Percentiles rank a stretch among this genome's conserved stretches.
Conservation (phyloP, 2,329 filamentous ascomycete genomes). For the Arthrobotrys pseudoclavata region DNA sequence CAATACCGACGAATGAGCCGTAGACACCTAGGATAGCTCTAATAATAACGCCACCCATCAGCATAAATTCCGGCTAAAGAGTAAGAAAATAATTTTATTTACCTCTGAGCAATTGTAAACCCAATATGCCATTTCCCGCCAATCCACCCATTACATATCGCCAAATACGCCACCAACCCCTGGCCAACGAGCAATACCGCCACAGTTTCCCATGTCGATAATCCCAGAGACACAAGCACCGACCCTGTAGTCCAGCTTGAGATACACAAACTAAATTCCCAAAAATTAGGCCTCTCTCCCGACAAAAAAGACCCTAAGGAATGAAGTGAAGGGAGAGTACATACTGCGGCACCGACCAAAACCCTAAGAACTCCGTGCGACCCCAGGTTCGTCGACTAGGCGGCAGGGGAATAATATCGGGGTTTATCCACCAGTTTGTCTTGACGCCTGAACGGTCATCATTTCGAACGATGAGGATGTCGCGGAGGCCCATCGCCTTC, state of each 20-base stretch:
- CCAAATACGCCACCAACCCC: conserved; percentile 54
- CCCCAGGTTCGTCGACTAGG: conserved; percentile 55
- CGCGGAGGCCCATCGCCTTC: conserved; percentile 56
- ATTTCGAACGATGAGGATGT: conserved; percentile 49
- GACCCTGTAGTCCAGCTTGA: conserved; percentile 57
- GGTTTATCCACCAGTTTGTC: conserved; percentile 60
- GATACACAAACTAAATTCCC: conserved; percentile 41
- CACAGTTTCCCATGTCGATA: conserved; percentile 59
- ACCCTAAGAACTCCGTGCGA: conserved; percentile 57
- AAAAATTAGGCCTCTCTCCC: background rate
- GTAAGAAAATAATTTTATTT: background rate
- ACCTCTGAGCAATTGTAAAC: conserved; percentile 56
- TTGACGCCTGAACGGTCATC: conserved; percentile 59
- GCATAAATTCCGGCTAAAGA: background rate
- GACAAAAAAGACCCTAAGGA: background rate
- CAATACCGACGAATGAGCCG: conserved; percentile 53
- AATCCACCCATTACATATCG: conserved; percentile 58
- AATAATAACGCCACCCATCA: conserved; percentile 3
- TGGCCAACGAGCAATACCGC: conserved; percentile 49
- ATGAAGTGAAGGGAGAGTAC: conserved; percentile 13
- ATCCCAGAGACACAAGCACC: conserved; percentile 51
- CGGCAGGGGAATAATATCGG: conserved; percentile 55
- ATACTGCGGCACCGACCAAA: conserved; percentile 58
- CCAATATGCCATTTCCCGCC: conserved; percentile 59
- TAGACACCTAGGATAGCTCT: conserved; percentile 54